Evolutionary conservation across 345 rosid species (phyloP).

Genomic region (Aquilaria malaccensis): DNA sequence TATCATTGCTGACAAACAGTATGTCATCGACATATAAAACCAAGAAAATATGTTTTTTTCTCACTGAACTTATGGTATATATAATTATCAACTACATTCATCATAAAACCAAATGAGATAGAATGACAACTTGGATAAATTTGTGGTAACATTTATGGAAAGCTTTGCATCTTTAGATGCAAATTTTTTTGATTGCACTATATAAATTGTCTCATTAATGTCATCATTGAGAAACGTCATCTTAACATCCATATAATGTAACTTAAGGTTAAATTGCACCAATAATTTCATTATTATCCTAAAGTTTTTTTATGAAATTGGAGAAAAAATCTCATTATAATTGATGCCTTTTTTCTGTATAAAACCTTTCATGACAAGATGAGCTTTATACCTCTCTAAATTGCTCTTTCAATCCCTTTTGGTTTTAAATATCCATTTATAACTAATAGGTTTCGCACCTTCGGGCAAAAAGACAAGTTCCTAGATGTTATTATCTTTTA

Average conservation of each 20-base stretch:
- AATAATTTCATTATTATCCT: not conserved
- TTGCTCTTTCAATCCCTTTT: too few species aligned
- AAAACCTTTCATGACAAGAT: not conserved
- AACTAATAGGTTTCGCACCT: slow-evolving; percentile 4
- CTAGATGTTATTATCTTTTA: too few species aligned
- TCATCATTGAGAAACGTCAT: not conserved
- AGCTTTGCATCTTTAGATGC: not conserved
- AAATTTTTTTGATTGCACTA: not conserved
- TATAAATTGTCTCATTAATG: not conserved
- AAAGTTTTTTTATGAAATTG: not conserved
- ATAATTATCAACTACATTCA: not conserved
- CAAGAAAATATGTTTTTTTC: too few species aligned
- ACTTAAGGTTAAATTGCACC: slow-evolving; percentile 8
- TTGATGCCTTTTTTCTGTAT: not conserved
- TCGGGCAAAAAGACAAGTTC: not conserved
- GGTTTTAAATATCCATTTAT: too few species aligned
- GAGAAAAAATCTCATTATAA: too few species aligned
- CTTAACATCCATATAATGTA: slow-evolving; percentile 8
- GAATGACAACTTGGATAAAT: not conserved
- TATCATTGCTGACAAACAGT: too few species aligned
- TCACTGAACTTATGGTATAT: too few species aligned
- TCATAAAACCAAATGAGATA: not conserved
- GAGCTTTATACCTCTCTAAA: not conserved
- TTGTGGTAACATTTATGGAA: not conserved
- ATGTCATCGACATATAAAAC: too few species aligned